These are phyloP conservation scores for Acanthochlamys bracteata DNA, from an alignment of 106 monocot species.

Conservation along the genomic window DNA sequence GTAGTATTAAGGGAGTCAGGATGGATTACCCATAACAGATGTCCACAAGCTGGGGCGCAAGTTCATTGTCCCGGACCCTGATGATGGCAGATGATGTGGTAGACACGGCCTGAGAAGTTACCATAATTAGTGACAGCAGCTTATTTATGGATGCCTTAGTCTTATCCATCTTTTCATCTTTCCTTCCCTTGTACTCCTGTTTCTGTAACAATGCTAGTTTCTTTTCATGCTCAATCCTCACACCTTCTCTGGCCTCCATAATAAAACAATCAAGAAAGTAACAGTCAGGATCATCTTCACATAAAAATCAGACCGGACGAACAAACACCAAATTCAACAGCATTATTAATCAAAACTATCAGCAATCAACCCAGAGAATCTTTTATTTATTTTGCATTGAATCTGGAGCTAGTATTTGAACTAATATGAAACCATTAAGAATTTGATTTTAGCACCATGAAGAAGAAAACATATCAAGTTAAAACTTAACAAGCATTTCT, in stretches of 20 bases:
- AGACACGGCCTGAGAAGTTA: constrained; percentile 80
- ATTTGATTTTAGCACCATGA: too few relatives aligned
- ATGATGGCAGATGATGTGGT: constrained; percentile 85
- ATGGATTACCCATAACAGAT: constrained; percentile 67
- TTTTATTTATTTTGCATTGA: too few relatives aligned
- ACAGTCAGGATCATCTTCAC: background rate
- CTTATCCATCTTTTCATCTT: constrained; percentile 70
- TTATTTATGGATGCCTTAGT: constrained; percentile 77
- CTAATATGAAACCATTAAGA: too few relatives aligned
- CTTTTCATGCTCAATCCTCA: constrained; percentile 87
- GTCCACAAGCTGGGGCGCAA: constrained; percentile 79
- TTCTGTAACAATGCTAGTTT: constrained; percentile 75
- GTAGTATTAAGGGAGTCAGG: background rate
- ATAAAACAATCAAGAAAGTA: background rate
- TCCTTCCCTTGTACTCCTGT: constrained; percentile 67
- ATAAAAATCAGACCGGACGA: background rate
- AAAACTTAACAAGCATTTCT: too few relatives aligned
- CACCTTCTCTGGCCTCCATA: constrained; percentile 69
- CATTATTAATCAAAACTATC: too few relatives aligned
- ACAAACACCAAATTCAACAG: background rate
- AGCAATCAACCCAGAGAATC: too few relatives aligned
- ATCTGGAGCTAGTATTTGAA: too few relatives aligned
- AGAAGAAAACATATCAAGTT: too few relatives aligned
- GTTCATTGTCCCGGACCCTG: constrained; percentile 76
- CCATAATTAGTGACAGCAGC: constrained; percentile 69